These are phyloP conservation scores for Neocucurbitaria cava DNA, from an alignment of 2,329 filamentous ascomycete genomes.

Conservation along the genomic window DNA sequence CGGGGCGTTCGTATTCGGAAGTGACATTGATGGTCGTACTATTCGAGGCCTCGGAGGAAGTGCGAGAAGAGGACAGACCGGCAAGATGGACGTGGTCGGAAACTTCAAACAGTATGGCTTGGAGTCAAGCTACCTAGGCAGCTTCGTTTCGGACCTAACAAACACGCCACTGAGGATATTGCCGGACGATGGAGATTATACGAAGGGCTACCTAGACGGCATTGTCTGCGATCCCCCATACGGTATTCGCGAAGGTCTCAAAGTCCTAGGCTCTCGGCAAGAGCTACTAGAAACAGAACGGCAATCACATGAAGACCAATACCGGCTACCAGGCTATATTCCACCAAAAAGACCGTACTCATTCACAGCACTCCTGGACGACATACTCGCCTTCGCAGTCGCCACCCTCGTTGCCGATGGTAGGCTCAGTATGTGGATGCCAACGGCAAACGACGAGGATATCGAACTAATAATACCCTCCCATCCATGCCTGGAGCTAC, in stretches of 20 bases:
- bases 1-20: conserved; percentile 81
- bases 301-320: conserved; percentile 35
- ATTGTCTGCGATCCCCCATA: conserved; percentile 97
- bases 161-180: conserved; percentile 72
- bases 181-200: conserved; percentile 7
- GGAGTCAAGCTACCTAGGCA: conserved; percentile 70
- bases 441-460: conserved; percentile 69
- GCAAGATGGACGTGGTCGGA: conserved; percentile 61
- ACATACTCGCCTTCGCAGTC: conserved; percentile 84
- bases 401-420: conserved; percentile 79
- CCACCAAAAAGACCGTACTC: conserved; percentile 92
- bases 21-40: conserved; percentile 91
- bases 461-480: conserved; percentile 77
- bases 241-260: conserved; percentile 88
- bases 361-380: conserved; percentile 87
- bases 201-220: conserved; percentile 73
- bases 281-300: conserved; percentile 30
- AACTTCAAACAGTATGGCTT: conserved; percentile 89
- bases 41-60: conserved; percentile 72
- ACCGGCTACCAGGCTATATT: conserved; percentile 65
- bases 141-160: conserved; percentile 85
- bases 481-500: conserved; percentile 76
- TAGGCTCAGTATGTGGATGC: conserved; percentile 95
- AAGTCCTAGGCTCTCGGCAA: conserved; percentile 81
- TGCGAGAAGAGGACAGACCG: conserved; percentile 48